Evolutionary conservation across 2,329 filamentous ascomycete genomes (phyloP).

Genomic region (Aureobasidium sp.): DNA sequence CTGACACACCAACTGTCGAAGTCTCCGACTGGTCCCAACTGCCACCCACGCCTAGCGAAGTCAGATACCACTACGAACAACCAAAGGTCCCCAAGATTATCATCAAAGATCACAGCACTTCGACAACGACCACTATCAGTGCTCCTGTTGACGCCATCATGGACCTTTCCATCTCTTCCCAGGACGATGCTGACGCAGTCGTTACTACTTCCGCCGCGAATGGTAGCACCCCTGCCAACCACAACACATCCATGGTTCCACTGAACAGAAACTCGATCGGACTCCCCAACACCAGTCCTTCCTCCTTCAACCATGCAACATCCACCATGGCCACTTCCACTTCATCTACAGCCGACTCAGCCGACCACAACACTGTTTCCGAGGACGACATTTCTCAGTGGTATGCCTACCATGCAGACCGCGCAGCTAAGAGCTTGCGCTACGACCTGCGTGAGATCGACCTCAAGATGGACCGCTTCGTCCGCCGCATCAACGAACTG

Average conservation of each 20-base stretch:
- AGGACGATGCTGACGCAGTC: not conserved
- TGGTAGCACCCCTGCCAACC: not conserved
- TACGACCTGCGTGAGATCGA: conserved; percentile 5
- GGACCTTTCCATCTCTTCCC: not conserved
- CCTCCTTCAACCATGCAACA: not conserved
- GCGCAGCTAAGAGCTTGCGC: conserved; percentile 9
- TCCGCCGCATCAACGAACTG: conserved; percentile 4
- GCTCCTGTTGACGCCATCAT: not conserved
- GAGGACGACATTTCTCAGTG: conserved; percentile 1
- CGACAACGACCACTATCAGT: not conserved
- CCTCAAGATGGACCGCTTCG: conserved; percentile 5
- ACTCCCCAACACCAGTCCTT: not conserved
- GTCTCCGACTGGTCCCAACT: not conserved
- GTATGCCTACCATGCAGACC: not conserved
- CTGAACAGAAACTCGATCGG: not conserved
- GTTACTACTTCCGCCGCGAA: not conserved
- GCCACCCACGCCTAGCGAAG: not conserved
- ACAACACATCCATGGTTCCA: not conserved
- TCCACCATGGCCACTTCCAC: not conserved
- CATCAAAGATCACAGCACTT: conserved; percentile 2
- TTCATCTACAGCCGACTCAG: not conserved
- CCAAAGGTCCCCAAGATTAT: not conserved
- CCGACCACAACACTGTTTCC: not conserved
- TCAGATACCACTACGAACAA: not conserved
- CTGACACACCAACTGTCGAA: not conserved